phyloP scores from a whole-genome alignment of 2,329 filamentous ascomycete genomes.

The Daldinia sp. region DNA sequence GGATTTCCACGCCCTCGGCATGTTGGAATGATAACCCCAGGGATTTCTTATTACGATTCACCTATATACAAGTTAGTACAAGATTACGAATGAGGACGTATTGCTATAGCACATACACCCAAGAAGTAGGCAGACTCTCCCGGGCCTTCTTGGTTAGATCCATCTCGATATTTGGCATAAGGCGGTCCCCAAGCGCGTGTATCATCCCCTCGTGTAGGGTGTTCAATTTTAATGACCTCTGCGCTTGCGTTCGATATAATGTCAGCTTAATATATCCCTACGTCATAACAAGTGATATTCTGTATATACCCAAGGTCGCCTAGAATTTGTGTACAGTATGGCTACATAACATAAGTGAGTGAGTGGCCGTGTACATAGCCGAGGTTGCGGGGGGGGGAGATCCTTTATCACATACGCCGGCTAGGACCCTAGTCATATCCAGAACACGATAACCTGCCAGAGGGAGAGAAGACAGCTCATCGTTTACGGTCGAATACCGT shows the following conservation, averaged over 20 bases:
- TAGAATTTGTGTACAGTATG: slow-evolving; percentile 96
- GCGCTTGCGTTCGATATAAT: slow-evolving; percentile 67
- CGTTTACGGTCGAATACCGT: slow-evolving; percentile 49
- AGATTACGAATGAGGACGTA: not conserved
- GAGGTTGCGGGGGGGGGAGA: slow-evolving; percentile 15
- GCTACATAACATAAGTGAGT: slow-evolving; percentile 64
- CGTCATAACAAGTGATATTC: slow-evolving; percentile 35
- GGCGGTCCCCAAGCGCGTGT: slow-evolving; percentile 97
- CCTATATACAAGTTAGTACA: slow-evolving; percentile 62
- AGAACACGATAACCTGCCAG: slow-evolving; percentile 89
- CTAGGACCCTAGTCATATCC: slow-evolving; percentile 96
- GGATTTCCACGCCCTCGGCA: slow-evolving; percentile 82
- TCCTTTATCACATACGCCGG: slow-evolving; percentile 75
- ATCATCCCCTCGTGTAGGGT: slow-evolving; percentile 90
- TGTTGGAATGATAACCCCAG: slow-evolving; percentile 92
- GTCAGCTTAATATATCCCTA: slow-evolving; percentile 21
- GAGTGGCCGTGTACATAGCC: slow-evolving; percentile 20
- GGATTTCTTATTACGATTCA: slow-evolving; percentile 97
- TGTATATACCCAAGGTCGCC: slow-evolving; percentile 88
- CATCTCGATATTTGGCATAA: slow-evolving; percentile 81
- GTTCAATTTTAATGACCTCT: slow-evolving; percentile 97
- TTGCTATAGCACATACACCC: slow-evolving; percentile 67
- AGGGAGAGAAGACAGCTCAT: slow-evolving; percentile 61
- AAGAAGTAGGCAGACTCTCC: slow-evolving; percentile 97
- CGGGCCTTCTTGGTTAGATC: slow-evolving; percentile 71